phyloP scores from a whole-genome alignment of 441 rosid genomes.

The Mallotus repandus region DNA sequence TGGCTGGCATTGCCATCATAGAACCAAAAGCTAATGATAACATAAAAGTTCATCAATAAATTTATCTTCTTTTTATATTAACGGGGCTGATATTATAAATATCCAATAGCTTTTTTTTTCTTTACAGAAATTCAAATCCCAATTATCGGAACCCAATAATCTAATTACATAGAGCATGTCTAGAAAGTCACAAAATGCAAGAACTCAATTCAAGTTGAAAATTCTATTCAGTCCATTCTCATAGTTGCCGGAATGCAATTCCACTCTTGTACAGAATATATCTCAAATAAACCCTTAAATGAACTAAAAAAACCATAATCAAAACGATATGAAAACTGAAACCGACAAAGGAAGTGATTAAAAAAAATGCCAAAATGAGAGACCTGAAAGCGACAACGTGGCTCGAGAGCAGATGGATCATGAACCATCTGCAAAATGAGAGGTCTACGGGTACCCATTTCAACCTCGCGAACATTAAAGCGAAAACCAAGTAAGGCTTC shows the following conservation, averaged over 20 bases:
- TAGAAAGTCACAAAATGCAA: no score
- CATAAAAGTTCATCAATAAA: background rate
- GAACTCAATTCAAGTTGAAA: no score
- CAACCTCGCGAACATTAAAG: constrained; percentile 92
- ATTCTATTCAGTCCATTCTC: no score
- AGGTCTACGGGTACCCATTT: constrained; percentile 96
- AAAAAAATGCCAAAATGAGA: background rate
- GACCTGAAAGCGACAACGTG: constrained; percentile 91
- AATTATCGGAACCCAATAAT: background rate
- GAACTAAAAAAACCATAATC: background rate
- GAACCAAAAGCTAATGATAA: background rate
- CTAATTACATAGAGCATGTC: background rate
- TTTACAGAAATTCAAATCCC: background rate
- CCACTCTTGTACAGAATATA: no score
- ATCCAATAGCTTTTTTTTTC: no score
- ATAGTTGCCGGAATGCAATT: no score
- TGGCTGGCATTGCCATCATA: no score
- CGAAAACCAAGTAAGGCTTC: constrained; percentile 93
- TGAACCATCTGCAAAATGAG: constrained; percentile 95
- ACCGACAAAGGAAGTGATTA: background rate
- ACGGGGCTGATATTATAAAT: no score
- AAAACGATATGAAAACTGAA: background rate
- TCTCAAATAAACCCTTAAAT: background rate
- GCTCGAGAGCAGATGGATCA: constrained; percentile 76
- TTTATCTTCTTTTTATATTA: background rate